Percentiles rank a stretch among this genome's conserved stretches.
Evolutionary conservation across 345 rosid species (phyloP).

Genomic region (Erodium maritimum): DNA sequence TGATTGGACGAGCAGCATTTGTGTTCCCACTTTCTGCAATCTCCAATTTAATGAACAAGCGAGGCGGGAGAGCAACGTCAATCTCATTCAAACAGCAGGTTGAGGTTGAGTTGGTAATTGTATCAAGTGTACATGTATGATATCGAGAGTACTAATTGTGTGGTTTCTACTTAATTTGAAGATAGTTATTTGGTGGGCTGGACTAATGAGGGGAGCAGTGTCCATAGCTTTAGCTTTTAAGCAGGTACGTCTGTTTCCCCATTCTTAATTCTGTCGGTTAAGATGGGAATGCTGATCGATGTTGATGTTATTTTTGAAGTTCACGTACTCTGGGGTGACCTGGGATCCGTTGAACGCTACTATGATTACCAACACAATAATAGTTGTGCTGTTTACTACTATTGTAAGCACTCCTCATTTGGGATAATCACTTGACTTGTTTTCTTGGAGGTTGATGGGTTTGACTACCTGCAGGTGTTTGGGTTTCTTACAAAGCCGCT

Average conservation of each 20-base stretch:
- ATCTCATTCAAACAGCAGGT: slow-evolving; percentile 70
- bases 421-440: too few species aligned
- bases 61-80: slow-evolving; percentile 22
- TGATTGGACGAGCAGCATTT: slow-evolving; percentile 71
- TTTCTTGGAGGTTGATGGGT: too few species aligned
- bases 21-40: slow-evolving; percentile 69
- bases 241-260: slow-evolving; percentile 45
- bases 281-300: neutral
- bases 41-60: slow-evolving; percentile 50
- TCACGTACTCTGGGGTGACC: slow-evolving; percentile 66
- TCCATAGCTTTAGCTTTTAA: slow-evolving; percentile 88
- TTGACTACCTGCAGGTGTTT: slow-evolving; percentile 42
- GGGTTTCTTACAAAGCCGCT: slow-evolving; percentile 85
- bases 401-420: slow-evolving; percentile 42
- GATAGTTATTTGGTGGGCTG: slow-evolving; percentile 95
- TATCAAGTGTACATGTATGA: neutral
- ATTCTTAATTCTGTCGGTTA: too few species aligned
- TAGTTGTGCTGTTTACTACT: slow-evolving; percentile 64
- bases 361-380: slow-evolving; percentile 54
- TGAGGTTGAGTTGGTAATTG: too few species aligned
- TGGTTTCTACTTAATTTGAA: slow-evolving; percentile 5
- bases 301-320: slow-evolving; percentile 27
- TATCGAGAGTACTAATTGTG: too few species aligned
- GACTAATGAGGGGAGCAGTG: slow-evolving; percentile 87
- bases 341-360: slow-evolving; percentile 53